Evolutionary conservation across 2,329 filamentous ascomycete species (phyloP).

Genomic region (Penicillium aurantiogriseum): DNA sequence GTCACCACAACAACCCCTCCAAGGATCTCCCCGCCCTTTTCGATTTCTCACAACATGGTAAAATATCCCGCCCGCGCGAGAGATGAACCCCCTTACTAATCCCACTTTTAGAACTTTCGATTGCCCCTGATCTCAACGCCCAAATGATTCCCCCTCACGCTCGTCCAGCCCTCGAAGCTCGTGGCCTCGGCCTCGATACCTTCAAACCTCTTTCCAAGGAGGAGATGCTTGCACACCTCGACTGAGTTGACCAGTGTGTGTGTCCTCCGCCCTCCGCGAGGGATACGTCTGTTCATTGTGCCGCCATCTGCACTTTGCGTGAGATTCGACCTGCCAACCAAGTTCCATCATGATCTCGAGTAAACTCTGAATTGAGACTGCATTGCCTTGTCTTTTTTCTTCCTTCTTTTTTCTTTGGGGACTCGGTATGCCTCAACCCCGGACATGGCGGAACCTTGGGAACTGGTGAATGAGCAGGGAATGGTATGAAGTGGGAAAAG

Average conservation of each 20-base stretch:
- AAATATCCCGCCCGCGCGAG: slow-evolving; percentile 29
- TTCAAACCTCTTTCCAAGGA: slow-evolving; percentile 88
- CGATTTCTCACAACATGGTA: slow-evolving; percentile 92
- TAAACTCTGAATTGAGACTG: slow-evolving; percentile 32
- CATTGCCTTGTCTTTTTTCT: slow-evolving; percentile 27
- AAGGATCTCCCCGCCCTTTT: slow-evolving; percentile 86
- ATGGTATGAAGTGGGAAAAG: slow-evolving; percentile 11
- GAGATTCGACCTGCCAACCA: slow-evolving; percentile 19
- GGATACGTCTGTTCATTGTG: slow-evolving; percentile 37
- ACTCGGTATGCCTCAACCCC: slow-evolving; percentile 13
- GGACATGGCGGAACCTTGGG: neutral
- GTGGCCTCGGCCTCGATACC: slow-evolving; percentile 88
- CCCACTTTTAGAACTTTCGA: slow-evolving; percentile 78
- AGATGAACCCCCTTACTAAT: slow-evolving; percentile 6
- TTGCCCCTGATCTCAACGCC: slow-evolving; percentile 80
- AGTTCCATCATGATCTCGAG: slow-evolving; percentile 16
- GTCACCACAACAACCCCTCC: slow-evolving; percentile 75
- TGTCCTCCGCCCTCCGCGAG: slow-evolving; percentile 38
- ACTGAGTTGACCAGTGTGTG: slow-evolving; percentile 60
- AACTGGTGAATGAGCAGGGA: slow-evolving; percentile 2
- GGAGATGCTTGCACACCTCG: slow-evolving; percentile 96
- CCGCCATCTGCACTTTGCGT: slow-evolving; percentile 33
- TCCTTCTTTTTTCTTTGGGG: neutral
- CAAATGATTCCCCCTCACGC: slow-evolving; percentile 84
- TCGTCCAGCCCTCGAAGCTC: slow-evolving; percentile 68